Evolutionary conservation across 1,139 yeast species (phyloP), one percentile per base, ranked within the genome.

Genomic region (Candida anutae): DNA sequence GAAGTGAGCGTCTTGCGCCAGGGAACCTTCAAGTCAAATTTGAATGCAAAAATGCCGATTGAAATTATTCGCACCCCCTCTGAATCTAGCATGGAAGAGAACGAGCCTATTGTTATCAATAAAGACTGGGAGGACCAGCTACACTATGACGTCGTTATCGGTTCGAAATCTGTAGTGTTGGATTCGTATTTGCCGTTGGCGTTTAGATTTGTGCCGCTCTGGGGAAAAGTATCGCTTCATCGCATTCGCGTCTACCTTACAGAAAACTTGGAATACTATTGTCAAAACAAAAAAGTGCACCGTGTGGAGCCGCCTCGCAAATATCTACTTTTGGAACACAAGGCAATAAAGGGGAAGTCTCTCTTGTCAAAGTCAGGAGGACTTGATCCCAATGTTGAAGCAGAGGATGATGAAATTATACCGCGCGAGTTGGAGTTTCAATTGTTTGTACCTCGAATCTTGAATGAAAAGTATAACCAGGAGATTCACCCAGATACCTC

Each of bases 101-200:
- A 82, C 36, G 98, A 90, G 49, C 97, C 98, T 0, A 90, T 90
- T 30, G 84, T 87, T 5, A 87, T 90, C 23, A 68, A 82, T 11
- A 67, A 94, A 38, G 90, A 83, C 41, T 90, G 98, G 98, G 97
- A 90, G 50, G 88, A 83, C 48, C 87, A 83, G 47, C 55, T 90
- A 23, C 77, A 78, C 40, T 90, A 90, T 48, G 96, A 90, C 47
- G 85, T 90, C 28, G 78, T 85, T 16, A 78, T 90, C 31, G 94
- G 85, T 24, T 81, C 95, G 13, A 90, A 90, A 50, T 78, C 90
- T 13, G 76, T 88, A 31, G 78, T 93, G 3, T 64, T 90, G 29
- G 88, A 94, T 45, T 77, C 90, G 3, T 77, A 73, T 43, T 58
- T 90, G 27, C 97, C 97, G 0, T 65, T 90, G 12, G 83, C 90